Evolutionary conservation across 768 basidiomycete genomes (phyloP).

Genomic region (Pholiota conissans): DNA sequence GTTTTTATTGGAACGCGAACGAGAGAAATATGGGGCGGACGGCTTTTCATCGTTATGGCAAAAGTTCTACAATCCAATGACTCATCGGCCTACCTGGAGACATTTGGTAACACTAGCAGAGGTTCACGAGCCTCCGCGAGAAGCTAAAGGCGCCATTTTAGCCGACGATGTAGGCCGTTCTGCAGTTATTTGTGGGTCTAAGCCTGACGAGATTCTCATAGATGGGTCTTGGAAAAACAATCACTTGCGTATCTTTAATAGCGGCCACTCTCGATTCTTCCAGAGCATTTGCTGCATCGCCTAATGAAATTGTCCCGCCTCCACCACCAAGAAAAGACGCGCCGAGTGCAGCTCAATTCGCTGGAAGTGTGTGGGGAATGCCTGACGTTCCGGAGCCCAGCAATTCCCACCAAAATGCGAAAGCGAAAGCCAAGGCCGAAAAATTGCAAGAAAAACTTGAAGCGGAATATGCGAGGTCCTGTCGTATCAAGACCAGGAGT

Average conservation of each 20-base stretch:
- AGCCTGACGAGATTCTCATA: conserved; percentile 28
- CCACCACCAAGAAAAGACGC: conserved; percentile 32
- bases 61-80: conserved; percentile 46
- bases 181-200: conserved; percentile 10
- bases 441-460: conserved; percentile 71
- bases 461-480: conserved; percentile 65
- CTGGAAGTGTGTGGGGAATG: conserved; percentile 85
- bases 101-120: conserved; percentile 86
- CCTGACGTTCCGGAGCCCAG: conserved; percentile 42
- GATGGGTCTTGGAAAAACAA: conserved; percentile 99
- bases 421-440: conserved; percentile 66
- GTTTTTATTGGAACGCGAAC: conserved; percentile 88
- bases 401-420: conserved; percentile 33
- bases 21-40: conserved; percentile 55
- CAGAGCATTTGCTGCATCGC: conserved; percentile 57
- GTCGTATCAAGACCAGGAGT: conserved; percentile 78
- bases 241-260: conserved; percentile 91
- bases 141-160: conserved; percentile 84
- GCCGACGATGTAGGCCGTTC: conserved; percentile 86
- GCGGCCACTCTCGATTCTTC: conserved; percentile 81
- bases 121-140: conserved; percentile 57
- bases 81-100: conserved; percentile 58
- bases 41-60: conserved; percentile 81
- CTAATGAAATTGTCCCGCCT: conserved; percentile 44
- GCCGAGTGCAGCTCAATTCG: conserved; percentile 59